Percentiles rank a stretch among this genome's conserved stretches.
phyloP scores from a whole-genome alignment of 257 asterid species.

The Coffea canephora region DNA sequence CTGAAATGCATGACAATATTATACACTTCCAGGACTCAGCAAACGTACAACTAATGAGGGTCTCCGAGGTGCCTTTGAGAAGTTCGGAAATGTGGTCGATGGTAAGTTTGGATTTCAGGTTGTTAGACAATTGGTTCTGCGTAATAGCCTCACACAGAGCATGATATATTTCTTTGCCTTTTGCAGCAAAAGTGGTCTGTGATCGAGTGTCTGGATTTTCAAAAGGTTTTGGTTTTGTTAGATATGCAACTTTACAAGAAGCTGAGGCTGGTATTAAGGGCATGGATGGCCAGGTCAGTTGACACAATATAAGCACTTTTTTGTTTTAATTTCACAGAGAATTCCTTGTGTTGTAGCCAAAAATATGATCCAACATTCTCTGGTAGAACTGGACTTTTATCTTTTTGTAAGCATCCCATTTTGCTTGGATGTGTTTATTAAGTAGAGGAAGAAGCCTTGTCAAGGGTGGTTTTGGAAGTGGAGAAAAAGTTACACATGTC shows the following conservation, averaged over 20 bases:
- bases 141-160: neutral
- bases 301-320: neutral
- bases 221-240: slow-evolving; percentile 80
- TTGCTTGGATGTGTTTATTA: too few species aligned
- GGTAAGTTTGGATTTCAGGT: slow-evolving; percentile 33
- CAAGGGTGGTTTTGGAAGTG: too few species aligned
- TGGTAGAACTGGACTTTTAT: too few species aligned
- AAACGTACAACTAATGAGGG: slow-evolving; percentile 84
- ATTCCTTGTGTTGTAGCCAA: too few species aligned
- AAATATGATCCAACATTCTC: too few species aligned
- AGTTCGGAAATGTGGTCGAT: slow-evolving; percentile 66
- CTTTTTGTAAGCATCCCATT: too few species aligned
- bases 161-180: neutral
- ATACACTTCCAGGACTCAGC: slow-evolving; percentile 66
- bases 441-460: too few species aligned
- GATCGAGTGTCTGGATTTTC: slow-evolving; percentile 81
- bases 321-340: too few species aligned
- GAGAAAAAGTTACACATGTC: too few species aligned
- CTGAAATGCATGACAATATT: slow-evolving; percentile 4
- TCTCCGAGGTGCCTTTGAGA: slow-evolving; percentile 66
- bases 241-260: slow-evolving; percentile 56
- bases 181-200: slow-evolving; percentile 79
- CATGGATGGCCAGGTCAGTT: slow-evolving; percentile 83
- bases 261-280: slow-evolving; percentile 75
- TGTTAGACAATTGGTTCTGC: too few species aligned